phyloP scores from a whole-genome alignment of 305 asterid species.

The Solanum chacoense region DNA sequence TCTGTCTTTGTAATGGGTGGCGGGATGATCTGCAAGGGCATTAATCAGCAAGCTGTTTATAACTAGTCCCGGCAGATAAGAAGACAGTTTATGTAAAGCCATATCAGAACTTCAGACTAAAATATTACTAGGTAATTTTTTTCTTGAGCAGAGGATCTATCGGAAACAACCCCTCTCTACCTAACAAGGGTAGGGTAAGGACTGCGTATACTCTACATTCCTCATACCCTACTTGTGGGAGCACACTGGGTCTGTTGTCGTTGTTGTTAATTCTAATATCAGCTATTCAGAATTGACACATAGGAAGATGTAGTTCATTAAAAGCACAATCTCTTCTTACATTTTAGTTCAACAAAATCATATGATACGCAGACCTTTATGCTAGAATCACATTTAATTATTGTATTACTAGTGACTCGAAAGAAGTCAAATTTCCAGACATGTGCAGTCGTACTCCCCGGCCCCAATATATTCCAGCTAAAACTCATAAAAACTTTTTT shows the following conservation, averaged over 20 bases:
- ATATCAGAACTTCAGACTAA: neutral
- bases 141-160: neutral
- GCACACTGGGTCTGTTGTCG: neutral
- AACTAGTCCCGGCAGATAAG: neutral
- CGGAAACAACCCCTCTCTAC: neutral
- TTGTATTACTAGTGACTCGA: neutral
- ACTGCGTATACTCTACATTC: neutral
- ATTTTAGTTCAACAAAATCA: neutral
- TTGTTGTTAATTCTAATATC: neutral
- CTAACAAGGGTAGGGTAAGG: neutral
- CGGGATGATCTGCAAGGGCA: conserved; percentile 49
- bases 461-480: neutral
- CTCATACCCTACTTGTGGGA: neutral
- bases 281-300: neutral
- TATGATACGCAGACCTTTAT: neutral
- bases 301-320: neutral
- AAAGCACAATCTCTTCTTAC: neutral
- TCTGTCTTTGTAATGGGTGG: conserved; percentile 85
- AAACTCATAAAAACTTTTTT: neutral
- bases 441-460: neutral
- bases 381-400: neutral
- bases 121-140: neutral
- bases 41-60: neutral
- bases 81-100: neutral
- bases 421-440: neutral